phyloP scores from a whole-genome alignment of 331 rosid genomes.

The Stylosanthes scabra region DNA sequence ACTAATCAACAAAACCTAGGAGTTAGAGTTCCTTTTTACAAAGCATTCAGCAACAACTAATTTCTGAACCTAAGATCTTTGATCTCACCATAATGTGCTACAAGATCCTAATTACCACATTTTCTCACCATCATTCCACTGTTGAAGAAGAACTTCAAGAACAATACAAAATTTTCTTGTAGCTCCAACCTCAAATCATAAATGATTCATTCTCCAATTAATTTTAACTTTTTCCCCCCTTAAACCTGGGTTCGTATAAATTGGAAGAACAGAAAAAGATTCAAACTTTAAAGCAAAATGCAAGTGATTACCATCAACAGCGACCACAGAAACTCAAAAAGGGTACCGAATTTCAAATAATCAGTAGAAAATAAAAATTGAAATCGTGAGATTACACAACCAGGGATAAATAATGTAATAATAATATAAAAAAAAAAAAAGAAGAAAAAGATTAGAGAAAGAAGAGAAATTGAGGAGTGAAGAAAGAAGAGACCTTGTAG shows the following conservation, averaged over 20 bases:
- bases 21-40: conserved; percentile 5
- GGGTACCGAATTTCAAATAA: neutral
- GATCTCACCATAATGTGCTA: neutral
- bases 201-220: neutral
- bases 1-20: conserved; percentile 1
- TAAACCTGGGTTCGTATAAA: neutral
- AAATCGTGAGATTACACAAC: neutral
- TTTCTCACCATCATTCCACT: neutral
- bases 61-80: neutral
- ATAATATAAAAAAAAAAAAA: neutral
- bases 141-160: neutral
- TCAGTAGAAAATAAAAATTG: neutral
- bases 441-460: neutral
- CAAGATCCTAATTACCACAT: conserved; percentile 13
- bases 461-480: neutral
- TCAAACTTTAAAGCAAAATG: neutral
- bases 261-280: neutral
- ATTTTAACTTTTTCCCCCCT: neutral
- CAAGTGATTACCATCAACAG: conserved; percentile 5
- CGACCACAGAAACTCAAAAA: conserved; percentile 10
- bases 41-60: conserved; percentile 13
- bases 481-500: conserved; percentile 56
- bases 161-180: neutral
- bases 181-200: conserved; percentile 6
- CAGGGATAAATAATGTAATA: neutral